These are phyloP conservation scores for Kwoniella botswanensis DNA, from an alignment of 768 basidiomycete genomes.

Conservation along the genomic window DNA sequence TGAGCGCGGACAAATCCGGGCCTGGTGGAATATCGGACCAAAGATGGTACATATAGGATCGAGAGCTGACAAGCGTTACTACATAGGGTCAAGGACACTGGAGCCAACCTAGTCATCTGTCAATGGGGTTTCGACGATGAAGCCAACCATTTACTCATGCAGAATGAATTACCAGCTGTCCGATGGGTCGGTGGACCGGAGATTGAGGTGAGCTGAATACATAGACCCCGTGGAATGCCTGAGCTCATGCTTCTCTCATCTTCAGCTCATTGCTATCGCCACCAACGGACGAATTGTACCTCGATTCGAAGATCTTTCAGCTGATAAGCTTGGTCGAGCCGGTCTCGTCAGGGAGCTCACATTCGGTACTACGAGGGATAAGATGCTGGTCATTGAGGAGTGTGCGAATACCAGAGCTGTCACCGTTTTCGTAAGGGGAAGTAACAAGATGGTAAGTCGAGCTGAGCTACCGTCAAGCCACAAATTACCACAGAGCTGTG, in stretches of 20 bases:
- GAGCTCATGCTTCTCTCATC: background rate
- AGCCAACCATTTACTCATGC: slow-evolving; percentile 96
- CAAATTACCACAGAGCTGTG: background rate
- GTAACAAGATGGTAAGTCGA: slow-evolving; percentile 90
- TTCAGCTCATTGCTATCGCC: slow-evolving; percentile 92
- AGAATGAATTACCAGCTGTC: slow-evolving; percentile 95
- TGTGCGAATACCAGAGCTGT: slow-evolving; percentile 96
- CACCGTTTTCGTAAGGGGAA: slow-evolving; percentile 94
- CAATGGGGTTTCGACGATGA: slow-evolving; percentile 99
- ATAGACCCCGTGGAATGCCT: no score
- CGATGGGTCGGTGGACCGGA: slow-evolving; percentile 99
- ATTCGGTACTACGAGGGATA: slow-evolving; percentile 97
- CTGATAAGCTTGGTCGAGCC: slow-evolving; percentile 88
- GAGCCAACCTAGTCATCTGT: slow-evolving; percentile 97
- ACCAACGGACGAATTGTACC: slow-evolving; percentile 98
- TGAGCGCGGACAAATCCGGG: no score
- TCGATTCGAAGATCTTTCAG: slow-evolving; percentile 91
- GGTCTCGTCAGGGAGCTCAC: slow-evolving; percentile 91
- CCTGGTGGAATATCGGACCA: no score
- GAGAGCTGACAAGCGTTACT: slow-evolving; percentile 2
- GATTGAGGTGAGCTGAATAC: slow-evolving; percentile 73
- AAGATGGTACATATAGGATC: no score
- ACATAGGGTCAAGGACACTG: slow-evolving; percentile 83
- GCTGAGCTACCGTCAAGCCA: background rate
- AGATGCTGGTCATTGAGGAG: slow-evolving; percentile 99